Evolutionary conservation across 2,329 filamentous ascomycete genomes (phyloP).

Genomic region (Aspergillus sp.): DNA sequence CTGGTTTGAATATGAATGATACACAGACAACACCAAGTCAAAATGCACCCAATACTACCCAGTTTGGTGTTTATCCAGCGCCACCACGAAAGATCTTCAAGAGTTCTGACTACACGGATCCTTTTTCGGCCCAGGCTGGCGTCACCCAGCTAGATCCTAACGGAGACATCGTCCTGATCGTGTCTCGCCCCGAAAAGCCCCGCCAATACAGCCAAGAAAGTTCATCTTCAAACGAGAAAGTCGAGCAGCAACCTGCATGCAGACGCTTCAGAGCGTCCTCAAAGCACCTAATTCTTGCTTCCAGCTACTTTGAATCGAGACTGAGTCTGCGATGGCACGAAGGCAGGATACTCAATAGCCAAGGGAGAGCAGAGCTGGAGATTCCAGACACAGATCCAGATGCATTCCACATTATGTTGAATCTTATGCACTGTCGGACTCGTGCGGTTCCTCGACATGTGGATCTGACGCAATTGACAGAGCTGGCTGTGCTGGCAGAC

Average conservation of each 20-base stretch:
- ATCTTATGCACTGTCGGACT: conserved; percentile 1
- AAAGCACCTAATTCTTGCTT: conserved; percentile 1
- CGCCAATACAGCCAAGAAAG: too few relatives aligned
- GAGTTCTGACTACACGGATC: not conserved
- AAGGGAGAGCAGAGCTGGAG: not conserved
- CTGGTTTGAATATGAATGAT: too few relatives aligned
- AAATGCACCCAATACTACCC: too few relatives aligned
- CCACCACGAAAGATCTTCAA: too few relatives aligned
- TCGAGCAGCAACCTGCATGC: too few relatives aligned
- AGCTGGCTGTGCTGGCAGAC: conserved; percentile 1
- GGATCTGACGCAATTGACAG: not conserved
- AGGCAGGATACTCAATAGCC: not conserved
- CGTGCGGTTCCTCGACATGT: not conserved
- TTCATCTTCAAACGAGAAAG: too few relatives aligned
- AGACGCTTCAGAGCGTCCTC: conserved; percentile 4
- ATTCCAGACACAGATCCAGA: not conserved
- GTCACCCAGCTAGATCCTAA: not conserved
- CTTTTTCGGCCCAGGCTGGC: not conserved
- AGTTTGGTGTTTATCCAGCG: too few relatives aligned
- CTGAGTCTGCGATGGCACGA: not conserved
- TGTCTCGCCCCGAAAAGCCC: not conserved
- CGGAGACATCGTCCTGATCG: not conserved
- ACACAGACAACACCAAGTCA: too few relatives aligned
- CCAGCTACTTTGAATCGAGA: conserved; percentile 2
- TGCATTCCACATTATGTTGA: conserved; percentile 1